Conservation (phyloP, 208 protist genomes). For the Crithidia bombi region DNA sequence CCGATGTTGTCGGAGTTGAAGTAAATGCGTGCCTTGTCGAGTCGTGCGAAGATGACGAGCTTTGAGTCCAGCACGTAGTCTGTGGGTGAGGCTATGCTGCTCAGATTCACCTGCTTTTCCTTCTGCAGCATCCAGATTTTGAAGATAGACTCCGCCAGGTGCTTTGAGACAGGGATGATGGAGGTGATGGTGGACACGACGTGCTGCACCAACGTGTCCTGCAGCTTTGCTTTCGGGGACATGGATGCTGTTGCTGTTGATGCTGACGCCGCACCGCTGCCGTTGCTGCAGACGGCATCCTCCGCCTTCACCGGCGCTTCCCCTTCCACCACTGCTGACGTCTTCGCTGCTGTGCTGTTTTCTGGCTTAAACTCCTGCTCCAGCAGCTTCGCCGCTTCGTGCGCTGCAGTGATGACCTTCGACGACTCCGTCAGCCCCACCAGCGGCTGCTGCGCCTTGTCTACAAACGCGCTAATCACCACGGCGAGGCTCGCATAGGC, state of each 20-base stretch:
- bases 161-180: conserved; percentile 58
- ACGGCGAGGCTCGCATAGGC: conserved; percentile 67
- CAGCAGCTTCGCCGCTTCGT: conserved; percentile 35
- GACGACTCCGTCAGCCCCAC: conserved; percentile 26
- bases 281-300: background rate
- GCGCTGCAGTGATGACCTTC: conserved; percentile 27
- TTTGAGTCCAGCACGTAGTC: conserved; percentile 72
- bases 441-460: conserved; percentile 28
- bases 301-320: background rate
- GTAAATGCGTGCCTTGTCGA: conserved; percentile 41
- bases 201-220: conserved; percentile 20
- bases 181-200: conserved; percentile 38
- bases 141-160: conserved; percentile 65
- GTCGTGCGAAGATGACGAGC: conserved; percentile 56
- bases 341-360: background rate
- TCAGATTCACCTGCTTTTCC: conserved; percentile 56
- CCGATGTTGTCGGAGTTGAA: conserved; percentile 33
- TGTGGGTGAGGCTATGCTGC: conserved; percentile 52
- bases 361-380: conserved; percentile 30
- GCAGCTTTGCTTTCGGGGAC: conserved; percentile 28
- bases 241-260: background rate
- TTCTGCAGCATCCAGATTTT: conserved; percentile 68
- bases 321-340: background rate
- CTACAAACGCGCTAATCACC: conserved; percentile 40
- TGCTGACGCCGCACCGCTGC: background rate